Conservation (phyloP, 208 protist genomes). For the Leishmania gerbilli region DNA sequence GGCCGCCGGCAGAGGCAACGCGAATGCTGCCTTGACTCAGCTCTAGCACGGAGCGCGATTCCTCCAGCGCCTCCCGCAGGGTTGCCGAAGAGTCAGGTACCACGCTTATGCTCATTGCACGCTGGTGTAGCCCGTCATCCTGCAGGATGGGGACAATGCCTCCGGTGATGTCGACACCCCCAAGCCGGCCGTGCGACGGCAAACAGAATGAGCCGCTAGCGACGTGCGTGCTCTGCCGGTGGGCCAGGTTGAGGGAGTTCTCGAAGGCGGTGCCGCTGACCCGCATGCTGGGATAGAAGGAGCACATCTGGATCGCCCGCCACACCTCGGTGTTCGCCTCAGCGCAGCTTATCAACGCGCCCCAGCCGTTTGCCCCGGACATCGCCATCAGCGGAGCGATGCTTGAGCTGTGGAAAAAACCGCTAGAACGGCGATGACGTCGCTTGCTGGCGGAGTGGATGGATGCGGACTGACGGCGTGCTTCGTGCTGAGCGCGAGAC, state of each 20-base stretch:
- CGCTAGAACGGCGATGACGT: slow-evolving; percentile 1
- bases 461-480: slow-evolving; percentile 10
- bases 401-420: neutral
- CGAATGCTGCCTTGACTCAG: neutral
- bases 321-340: slow-evolving; percentile 33
- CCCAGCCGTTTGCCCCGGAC: slow-evolving; percentile 17
- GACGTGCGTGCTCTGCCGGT: slow-evolving; percentile 15
- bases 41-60: slow-evolving; percentile 19
- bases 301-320: slow-evolving; percentile 64
- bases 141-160: neutral
- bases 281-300: slow-evolving; percentile 73
- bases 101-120: slow-evolving; percentile 14
- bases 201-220: slow-evolving; percentile 8
- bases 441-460: slow-evolving; percentile 1
- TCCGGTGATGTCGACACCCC: neutral
- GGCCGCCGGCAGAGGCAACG: neutral
- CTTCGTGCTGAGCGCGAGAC: slow-evolving; percentile 44
- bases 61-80: slow-evolving; percentile 32
- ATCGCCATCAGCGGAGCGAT: neutral
- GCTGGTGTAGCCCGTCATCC: slow-evolving; percentile 7
- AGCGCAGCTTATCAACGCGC: slow-evolving; percentile 3
- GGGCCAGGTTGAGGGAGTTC: slow-evolving; percentile 47
- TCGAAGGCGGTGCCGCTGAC: slow-evolving; percentile 78
- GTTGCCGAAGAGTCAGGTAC: slow-evolving; percentile 20
- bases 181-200: neutral